Conservation (phyloP, 352 stramenopile genomes). For the Phytophthora hibernalis region DNA sequence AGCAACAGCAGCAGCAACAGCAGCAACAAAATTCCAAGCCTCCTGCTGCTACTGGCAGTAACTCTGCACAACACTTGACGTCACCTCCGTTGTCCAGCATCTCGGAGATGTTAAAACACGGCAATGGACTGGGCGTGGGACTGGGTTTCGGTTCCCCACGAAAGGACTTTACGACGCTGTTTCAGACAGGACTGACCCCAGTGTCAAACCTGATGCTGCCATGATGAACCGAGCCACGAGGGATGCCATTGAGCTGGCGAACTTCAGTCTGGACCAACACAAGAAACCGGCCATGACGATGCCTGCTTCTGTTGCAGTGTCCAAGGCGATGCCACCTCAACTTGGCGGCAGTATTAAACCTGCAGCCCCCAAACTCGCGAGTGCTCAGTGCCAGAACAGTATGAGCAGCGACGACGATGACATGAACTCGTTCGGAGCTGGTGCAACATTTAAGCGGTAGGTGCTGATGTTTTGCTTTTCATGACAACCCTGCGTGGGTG, state of each 20-base stretch:
- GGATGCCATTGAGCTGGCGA: conserved; percentile 47
- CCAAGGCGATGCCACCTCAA: conserved; percentile 9
- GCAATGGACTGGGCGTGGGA: conserved; percentile 29
- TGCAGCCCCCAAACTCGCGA: conserved; percentile 26
- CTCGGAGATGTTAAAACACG: conserved; percentile 53
- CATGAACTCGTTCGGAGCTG: conserved; percentile 29
- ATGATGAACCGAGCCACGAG: conserved; percentile 34
- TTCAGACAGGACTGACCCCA: conserved; percentile 34
- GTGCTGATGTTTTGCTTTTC: conserved; percentile 14
- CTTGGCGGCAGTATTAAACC: conserved; percentile 35
- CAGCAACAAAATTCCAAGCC: conserved; percentile 21
- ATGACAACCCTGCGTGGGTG: conserved; percentile 12
- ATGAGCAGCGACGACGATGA: conserved; percentile 41
- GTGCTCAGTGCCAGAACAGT: conserved; percentile 48
- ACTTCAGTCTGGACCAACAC: conserved; percentile 49
- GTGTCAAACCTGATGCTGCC: conserved; percentile 28
- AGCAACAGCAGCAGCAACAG: conserved; percentile 25
- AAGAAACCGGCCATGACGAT: conserved; percentile 29
- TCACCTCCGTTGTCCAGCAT: conserved; percentile 56
- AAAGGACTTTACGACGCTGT: conserved; percentile 43
- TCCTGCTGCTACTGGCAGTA: conserved; percentile 13
- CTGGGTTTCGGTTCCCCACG: conserved; percentile 36
- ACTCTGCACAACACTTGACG: conserved; percentile 34
- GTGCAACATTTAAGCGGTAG: conserved; percentile 49
- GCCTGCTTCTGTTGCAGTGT: neutral